Evolutionary conservation across 2,329 filamentous ascomycete genomes (phyloP), one percentile per base, ranked within the genome.

Genomic region (Monilinia polystroma): DNA sequence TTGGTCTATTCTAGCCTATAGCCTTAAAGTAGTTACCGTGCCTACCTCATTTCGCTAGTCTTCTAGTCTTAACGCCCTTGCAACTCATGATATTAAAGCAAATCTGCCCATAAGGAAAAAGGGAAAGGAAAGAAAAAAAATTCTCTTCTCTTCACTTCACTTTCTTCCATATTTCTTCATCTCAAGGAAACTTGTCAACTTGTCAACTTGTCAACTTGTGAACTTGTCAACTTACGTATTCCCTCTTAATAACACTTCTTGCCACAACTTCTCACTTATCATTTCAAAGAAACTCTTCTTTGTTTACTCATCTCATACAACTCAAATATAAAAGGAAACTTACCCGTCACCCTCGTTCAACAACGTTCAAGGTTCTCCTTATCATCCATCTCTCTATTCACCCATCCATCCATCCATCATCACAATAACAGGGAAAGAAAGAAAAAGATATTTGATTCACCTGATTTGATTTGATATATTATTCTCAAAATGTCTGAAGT

Each of bases 401-500:
- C 18, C 32, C 29, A 68, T n/a, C 32, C 29, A 29, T 35, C 32
- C 32, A 7, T 35, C 32, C 32, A 7, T 35, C 32, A 7, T 35
- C 32, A 35, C 32, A 35, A 7, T 7, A 35, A 35, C 29, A 4
- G 1, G 32, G 32, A 35, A 6, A 35, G 54, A 23, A 67, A 63
- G 4, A n/a, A 20, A 10, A 18, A 51, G 23, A 55, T 62, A 29
- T 43, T 63, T 29, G 20, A 53, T 66, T 55, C 29, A 29, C 4
- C 4, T 29, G 29, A 29, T 68, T 68, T 64, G 67, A 69, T 71
- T 69, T 66, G 68, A 67, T 69, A 69, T 70, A 10, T 69, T 52
- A 54, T 32, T 70, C 68, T 67, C 69, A 76, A 58, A n/a, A 77
- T 76, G 75, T 87, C 90, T 81, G 89, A 92, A 77, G 83, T 82